Evolutionary conservation across 2,329 filamentous ascomycete genomes (phyloP), one percentile per base, ranked within the genome.

Genomic region (Venturia oleaginea): DNA sequence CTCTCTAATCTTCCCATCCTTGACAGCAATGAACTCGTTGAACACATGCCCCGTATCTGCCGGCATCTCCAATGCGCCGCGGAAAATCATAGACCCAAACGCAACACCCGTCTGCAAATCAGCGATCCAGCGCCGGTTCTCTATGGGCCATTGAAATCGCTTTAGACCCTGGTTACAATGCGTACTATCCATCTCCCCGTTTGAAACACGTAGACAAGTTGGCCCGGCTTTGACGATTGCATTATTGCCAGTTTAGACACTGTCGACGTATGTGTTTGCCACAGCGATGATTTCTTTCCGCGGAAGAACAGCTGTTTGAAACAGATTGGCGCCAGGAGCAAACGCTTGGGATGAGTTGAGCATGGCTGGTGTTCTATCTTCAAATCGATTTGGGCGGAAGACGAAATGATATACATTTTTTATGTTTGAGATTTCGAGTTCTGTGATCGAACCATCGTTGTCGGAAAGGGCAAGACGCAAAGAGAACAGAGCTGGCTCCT

Each of bases 1-100:
- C 55, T 59, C 55, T 19, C 55, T 38, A 37, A 59, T 38, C 55
- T 34, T 59, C 10, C 55, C 55, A 59, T 59, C 55, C 17, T 59
- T 59, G 11, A 59, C 55, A 17, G 55, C 55, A 17, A 59, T 17
- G n/a, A 38, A 59, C 32, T 59, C 55, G n/a, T 38, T 38, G 11
- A 59, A 17, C 17, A 38, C 19, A 59, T 59, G 32, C n/a, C 55
- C 55, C n/a, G 55, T 38, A 10, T 37, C 55, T 2, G 19, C 37
- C 17, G 32, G 32, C 32, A 19, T 32, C 55, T 38, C 10, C 32
- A 59, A 37, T 32, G 30, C 55, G 32, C 55, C 55, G 2, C 55
- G 32, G 17, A 59, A 59, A 27, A 59, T 59, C 32, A 59, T 38
- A n/a, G 37, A 37, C 10, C 55, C 55, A 38, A 59, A 59, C 7